Conservation (phyloP, 2,329 filamentous ascomycete species). For the Aspergillus sp. region DNA sequence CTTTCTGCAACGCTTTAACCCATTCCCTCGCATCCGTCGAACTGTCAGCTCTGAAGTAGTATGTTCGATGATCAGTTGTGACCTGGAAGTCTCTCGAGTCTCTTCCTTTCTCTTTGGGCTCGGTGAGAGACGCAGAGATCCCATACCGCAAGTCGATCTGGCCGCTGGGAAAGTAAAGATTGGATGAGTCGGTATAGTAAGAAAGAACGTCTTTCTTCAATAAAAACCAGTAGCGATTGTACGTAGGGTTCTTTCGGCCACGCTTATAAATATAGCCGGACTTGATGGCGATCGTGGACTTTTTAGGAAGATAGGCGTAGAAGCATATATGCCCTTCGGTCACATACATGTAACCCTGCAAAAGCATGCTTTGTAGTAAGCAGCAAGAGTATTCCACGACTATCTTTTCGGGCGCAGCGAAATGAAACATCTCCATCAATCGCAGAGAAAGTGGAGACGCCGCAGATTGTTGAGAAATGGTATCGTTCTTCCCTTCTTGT, state of each 20-base stretch:
- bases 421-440: constrained; percentile 81
- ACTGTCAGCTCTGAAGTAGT: constrained; percentile 87
- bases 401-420: constrained; percentile 78
- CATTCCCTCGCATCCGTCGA: constrained; percentile 87
- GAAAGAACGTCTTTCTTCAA: constrained; percentile 88
- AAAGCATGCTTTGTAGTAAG: constrained; percentile 83
- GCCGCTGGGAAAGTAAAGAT: constrained; percentile 87
- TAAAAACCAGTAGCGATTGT: constrained; percentile 88
- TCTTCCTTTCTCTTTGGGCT: constrained; percentile 66
- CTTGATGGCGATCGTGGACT: constrained; percentile 75
- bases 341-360: constrained; percentile 96
- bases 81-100: constrained; percentile 77
- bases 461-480: constrained; percentile 44
- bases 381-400: constrained; percentile 92
- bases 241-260: constrained; percentile 82
- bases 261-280: constrained; percentile 87
- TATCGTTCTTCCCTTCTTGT: constrained; percentile 46
- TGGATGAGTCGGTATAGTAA: constrained; percentile 80
- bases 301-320: constrained; percentile 95
- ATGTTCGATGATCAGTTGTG: constrained; percentile 77
- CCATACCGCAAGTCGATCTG: constrained; percentile 91
- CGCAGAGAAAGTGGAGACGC: constrained; percentile 65
- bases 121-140: constrained; percentile 76
- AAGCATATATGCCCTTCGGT: constrained; percentile 93
- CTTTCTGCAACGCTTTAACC: constrained; percentile 90